Evolutionary conservation across 495 filamentous ascomycete genomes (phyloP), one percentile per base, ranked within the genome.

Genomic region (Clavariopsis aquatica): DNA sequence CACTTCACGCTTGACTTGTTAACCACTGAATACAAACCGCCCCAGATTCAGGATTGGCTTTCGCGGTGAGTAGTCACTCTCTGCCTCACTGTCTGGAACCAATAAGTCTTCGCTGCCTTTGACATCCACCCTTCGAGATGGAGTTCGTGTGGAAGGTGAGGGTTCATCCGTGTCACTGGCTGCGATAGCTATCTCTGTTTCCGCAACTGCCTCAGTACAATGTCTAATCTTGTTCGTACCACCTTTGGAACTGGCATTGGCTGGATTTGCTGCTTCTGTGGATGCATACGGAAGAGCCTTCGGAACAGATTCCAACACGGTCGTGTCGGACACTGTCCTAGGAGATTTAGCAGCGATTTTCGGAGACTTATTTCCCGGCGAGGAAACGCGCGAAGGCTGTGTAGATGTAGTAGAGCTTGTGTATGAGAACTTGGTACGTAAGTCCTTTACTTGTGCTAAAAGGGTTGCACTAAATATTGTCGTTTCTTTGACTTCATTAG

Each of bases 81-180:
- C 78, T 0, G 78, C 87, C 38, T 90, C 87, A 65, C 88, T 90
- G 54, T 88, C 82, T 0, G 88, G 87, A 2, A 89, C 73, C 19
- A 95, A 81, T 47, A 86, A 74, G 68, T 95, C 91, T 72, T 95
- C 91, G 69, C 90, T 93, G 0, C 91, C 90, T 52, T 82, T 62
- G 19, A 77, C 12, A 69, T 64, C 62, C 28, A 59, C 53, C 75
- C 75, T 36, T 77, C 49, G 23, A n/a, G 34, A 24, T 26, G 22
- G 12, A 36, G 28, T 17, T 27, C 28, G 24, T 20, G 43, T 56
- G 19, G 38, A 17, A 12, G 56, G 56, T 9, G 63, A 49, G 6
- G 4, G 34, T 51, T 17, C 20, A 6, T 22, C 31, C 7, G 53
- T 6, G 17, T 57, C 41, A 46, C 46, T 64, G n/a, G 43, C 49